Percentiles rank a stretch among this genome's conserved stretches.
These are phyloP conservation scores for Myxozyma melibiosi DNA, from an alignment of 805 yeast species.

Conservation along the genomic window DNA sequence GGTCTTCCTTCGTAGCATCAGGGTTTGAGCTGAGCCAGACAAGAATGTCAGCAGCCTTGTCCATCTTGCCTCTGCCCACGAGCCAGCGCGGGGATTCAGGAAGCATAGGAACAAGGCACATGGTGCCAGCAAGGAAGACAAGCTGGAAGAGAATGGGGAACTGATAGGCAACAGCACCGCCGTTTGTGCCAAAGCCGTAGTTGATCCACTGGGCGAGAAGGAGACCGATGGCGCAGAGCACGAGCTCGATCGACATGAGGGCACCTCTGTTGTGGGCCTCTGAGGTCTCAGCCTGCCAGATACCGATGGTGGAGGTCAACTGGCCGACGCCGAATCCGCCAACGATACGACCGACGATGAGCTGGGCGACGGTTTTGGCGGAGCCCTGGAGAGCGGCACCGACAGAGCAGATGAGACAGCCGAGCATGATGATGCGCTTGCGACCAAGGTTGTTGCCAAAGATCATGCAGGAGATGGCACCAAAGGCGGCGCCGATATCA, in stretches of 20 bases:
- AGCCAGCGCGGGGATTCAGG: slow-evolving; percentile 50
- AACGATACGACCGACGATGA: slow-evolving; percentile 64
- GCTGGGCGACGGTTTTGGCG: slow-evolving; percentile 65
- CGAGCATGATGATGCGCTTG: slow-evolving; percentile 60
- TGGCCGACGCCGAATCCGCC: slow-evolving; percentile 78
- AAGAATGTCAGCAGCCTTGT: slow-evolving; percentile 43
- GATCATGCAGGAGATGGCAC: slow-evolving; percentile 65
- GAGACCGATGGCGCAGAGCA: slow-evolving; percentile 72
- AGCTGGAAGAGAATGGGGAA: slow-evolving; percentile 55
- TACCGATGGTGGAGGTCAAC: slow-evolving; percentile 78
- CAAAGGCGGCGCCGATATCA: slow-evolving; percentile 75
- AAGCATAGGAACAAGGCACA: slow-evolving; percentile 46
- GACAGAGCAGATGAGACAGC: slow-evolving; percentile 58
- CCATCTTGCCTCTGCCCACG: slow-evolving; percentile 47
- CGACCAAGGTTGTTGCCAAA: slow-evolving; percentile 68
- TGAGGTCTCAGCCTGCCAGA: slow-evolving; percentile 78
- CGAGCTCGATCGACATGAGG: slow-evolving; percentile 69
- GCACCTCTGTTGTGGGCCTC: slow-evolving; percentile 67
- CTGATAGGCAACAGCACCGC: slow-evolving; percentile 50
- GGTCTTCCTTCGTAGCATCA: slow-evolving; percentile 1
- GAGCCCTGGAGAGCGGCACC: slow-evolving; percentile 63
- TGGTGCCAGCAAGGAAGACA: slow-evolving; percentile 50
- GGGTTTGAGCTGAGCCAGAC: slow-evolving; percentile 7
- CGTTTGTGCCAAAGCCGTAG: slow-evolving; percentile 53
- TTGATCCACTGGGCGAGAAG: slow-evolving; percentile 77